These are phyloP conservation scores for Oryza brachyantha DNA, from an alignment of 176 grass and related monocot species.

Conservation along the genomic window DNA sequence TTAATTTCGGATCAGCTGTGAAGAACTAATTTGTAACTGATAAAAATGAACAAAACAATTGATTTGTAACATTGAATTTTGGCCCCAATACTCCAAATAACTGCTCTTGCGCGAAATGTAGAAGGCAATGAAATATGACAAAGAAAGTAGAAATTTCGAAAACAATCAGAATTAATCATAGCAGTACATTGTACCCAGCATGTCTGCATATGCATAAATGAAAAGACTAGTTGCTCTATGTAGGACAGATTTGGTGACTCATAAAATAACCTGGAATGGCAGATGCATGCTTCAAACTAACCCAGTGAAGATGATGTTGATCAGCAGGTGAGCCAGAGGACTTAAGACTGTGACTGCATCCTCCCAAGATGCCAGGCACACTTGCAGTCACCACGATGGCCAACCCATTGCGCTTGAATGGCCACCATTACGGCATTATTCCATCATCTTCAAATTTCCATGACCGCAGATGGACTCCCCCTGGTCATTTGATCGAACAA, in stretches of 20 bases:
- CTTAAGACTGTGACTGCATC: constrained; percentile 23
- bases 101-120: background rate
- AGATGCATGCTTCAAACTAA: constrained; percentile 35
- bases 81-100: background rate
- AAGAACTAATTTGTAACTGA: background rate
- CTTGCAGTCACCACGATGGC: constrained; percentile 29
- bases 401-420: background rate
- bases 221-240: background rate
- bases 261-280: constrained; percentile 42
- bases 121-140: background rate
- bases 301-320: constrained; percentile 46
- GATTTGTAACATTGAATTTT: background rate
- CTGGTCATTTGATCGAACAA: constrained; percentile 41
- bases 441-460: too few relatives aligned
- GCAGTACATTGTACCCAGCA: background rate
- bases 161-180: background rate
- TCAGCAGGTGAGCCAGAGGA: constrained; percentile 31
- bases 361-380: constrained; percentile 47
- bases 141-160: background rate
- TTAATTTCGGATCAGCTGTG: background rate
- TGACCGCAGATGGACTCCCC: constrained; percentile 47
- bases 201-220: background rate
- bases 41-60: background rate
- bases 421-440: constrained; percentile 46
- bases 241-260: background rate